phyloP scores from a whole-genome alignment of 768 basidiomycete species.

The Baorangia bicolor region DNA sequence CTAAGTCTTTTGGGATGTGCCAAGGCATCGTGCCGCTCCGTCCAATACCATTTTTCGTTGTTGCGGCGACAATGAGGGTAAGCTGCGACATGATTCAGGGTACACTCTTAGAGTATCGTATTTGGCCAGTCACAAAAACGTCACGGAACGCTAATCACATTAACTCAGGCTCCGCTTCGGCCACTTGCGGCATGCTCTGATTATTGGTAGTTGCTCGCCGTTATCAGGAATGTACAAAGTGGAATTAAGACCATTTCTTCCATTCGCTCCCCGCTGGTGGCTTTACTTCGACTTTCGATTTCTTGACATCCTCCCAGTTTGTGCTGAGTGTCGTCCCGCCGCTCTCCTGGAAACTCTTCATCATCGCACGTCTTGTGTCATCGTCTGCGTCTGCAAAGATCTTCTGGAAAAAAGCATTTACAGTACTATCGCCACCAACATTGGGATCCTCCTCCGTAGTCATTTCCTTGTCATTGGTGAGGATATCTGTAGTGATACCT shows the following conservation, averaged over 20 bases:
- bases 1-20: constrained; percentile 86
- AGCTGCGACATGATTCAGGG: constrained; percentile 72
- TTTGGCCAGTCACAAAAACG: too few relatives aligned
- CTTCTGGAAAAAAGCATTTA: constrained; percentile 90
- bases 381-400: constrained; percentile 90
- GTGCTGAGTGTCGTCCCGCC: constrained; percentile 95
- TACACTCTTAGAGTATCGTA: too few relatives aligned
- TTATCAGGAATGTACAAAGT: neutral
- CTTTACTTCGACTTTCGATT: constrained; percentile 67
- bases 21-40: constrained; percentile 76
- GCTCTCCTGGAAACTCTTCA: constrained; percentile 96
- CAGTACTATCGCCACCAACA: constrained; percentile 80
- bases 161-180: too few relatives aligned
- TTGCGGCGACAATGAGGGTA: constrained; percentile 94
- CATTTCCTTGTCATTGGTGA: constrained; percentile 67
- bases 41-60: constrained; percentile 85
- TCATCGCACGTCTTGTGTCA: constrained; percentile 91
- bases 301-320: constrained; percentile 88
- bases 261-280: constrained; percentile 84
- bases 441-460: constrained; percentile 79
- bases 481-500: constrained; percentile 66
- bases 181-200: too few relatives aligned
- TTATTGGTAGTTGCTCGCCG: neutral
- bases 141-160: neutral
- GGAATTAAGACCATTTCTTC: constrained; percentile 65